Evolutionary conservation across 371 early-diverging fungal genomes (phyloP), one percentile per base, ranked within the genome.

Genomic region (Amoeboradix gromovi): DNA sequence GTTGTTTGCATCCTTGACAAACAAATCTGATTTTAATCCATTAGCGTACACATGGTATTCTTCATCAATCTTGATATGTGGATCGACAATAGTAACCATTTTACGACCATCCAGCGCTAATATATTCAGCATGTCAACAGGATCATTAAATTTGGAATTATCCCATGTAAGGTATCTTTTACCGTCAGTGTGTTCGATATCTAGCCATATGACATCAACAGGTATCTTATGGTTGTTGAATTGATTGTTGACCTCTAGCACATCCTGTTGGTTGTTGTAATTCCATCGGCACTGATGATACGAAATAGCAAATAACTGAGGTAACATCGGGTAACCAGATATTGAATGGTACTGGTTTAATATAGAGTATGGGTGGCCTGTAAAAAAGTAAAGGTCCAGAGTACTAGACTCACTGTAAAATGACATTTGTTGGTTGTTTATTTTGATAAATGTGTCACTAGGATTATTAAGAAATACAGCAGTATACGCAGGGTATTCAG

Each of bases 381-480:
- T 76, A 71, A 95, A 85, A n/a, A 94, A 78, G 75, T 91, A 87
- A 17, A 94, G 16, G 74, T 97, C 97, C 66, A 94, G 68, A 0
- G 86, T 80, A 29, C 94, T 92, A 0, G 92, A 84, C 75, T 97
- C 97, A 71, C 86, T 83, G 71, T 77, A 67, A 77, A 72, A 72
- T 0, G 75, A 30, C 29, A 27, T 22, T 0, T 70, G 69, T 1
- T 71, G 2, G 29, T 75, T 73, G 66, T 87, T 86, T 67, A 97
- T 83, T 74, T 97, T 95, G 28, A 97, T 81, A 95, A 95, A 97
- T 66, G 91, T 94, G 73, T 97, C 97, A 1, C 95, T 88, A 0
- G 92, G 82, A 71, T 91, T 95, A 77, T 92, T 77, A 86, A 87
- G 91, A 69, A 93, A 85, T 0, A 89, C 81, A 71, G 90, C 97